phyloP scores from a whole-genome alignment of 2,329 filamentous ascomycete genomes.

The Botrytis tulipae region DNA sequence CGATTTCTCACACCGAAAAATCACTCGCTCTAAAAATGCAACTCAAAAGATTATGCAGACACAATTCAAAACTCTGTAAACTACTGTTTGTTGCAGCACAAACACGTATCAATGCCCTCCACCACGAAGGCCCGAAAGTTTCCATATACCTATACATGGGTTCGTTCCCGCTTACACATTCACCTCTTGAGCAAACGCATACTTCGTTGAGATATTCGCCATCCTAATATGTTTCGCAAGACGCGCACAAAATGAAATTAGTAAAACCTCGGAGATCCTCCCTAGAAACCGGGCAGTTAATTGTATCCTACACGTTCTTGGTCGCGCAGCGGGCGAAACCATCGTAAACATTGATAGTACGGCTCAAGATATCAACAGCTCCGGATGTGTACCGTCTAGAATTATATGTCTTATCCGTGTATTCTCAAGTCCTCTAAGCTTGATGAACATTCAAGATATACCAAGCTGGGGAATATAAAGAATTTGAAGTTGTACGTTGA shows the following conservation, averaged over 20 bases:
- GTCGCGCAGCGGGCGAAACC: background rate
- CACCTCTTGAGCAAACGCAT: background rate
- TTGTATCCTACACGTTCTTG: background rate
- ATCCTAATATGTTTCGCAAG: background rate
- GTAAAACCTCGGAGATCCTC: no score
- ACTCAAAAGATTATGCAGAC: background rate
- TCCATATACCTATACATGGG: background rate
- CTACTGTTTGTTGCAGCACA: no score
- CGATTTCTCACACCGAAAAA: background rate
- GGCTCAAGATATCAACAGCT: conserved; percentile 21
- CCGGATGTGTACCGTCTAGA: conserved; percentile 31
- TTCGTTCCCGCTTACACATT: background rate
- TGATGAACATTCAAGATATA: background rate
- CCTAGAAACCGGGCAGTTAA: background rate
- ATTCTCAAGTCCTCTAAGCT: conserved; percentile 4
- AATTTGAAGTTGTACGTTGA: conserved; percentile 38
- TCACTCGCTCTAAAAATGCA: background rate
- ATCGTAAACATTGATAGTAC: background rate
- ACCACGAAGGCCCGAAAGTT: background rate
- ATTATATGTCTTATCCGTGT: conserved; percentile 17
- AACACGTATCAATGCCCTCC: background rate
- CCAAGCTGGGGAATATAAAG: no score
- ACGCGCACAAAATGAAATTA: background rate
- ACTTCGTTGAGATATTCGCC: background rate
- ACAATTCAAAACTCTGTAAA: background rate